phyloP scores from a whole-genome alignment of 371 early-diverging fungal genomes.

The Chytridiales sp. region DNA sequence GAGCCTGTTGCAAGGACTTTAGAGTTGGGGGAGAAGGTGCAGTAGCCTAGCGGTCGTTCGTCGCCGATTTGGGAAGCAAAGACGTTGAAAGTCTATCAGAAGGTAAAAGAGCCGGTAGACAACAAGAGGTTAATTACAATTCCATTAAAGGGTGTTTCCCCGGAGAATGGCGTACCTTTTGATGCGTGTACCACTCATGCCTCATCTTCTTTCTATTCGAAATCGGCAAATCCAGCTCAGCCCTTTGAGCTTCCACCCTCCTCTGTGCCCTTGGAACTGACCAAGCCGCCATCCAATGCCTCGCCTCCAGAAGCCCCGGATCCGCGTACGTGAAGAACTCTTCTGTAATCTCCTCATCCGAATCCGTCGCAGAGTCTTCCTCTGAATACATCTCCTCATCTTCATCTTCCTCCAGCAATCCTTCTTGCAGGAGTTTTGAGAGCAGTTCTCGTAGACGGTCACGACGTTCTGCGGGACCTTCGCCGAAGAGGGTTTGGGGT shows the following conservation, averaged over 20 bases:
- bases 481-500: constrained; percentile 90
- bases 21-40: constrained; percentile 80
- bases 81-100: constrained; percentile 61
- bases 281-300: constrained; percentile 7
- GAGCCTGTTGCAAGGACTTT: constrained; percentile 76
- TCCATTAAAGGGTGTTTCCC: constrained; percentile 2
- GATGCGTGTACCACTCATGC: constrained; percentile 71
- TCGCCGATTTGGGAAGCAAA: constrained; percentile 87
- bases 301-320: not conserved
- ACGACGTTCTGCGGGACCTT: constrained; percentile 90
- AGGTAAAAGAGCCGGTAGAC: not conserved
- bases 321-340: constrained; percentile 67
- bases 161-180: constrained; percentile 53
- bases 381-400: constrained; percentile 37
- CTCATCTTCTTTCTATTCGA: constrained; percentile 70
- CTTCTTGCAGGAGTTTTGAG: constrained; percentile 18
- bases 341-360: constrained; percentile 59
- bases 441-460: constrained; percentile 77
- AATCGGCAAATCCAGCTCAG: constrained; percentile 69
- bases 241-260: constrained; percentile 66
- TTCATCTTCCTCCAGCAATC: constrained; percentile 43
- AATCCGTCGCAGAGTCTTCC: constrained; percentile 47
- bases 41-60: constrained; percentile 81
- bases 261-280: constrained; percentile 63
- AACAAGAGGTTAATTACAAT: not conserved